Evolutionary conservation across 345 rosid species (phyloP).

Genomic region (Aegle marmelos): DNA sequence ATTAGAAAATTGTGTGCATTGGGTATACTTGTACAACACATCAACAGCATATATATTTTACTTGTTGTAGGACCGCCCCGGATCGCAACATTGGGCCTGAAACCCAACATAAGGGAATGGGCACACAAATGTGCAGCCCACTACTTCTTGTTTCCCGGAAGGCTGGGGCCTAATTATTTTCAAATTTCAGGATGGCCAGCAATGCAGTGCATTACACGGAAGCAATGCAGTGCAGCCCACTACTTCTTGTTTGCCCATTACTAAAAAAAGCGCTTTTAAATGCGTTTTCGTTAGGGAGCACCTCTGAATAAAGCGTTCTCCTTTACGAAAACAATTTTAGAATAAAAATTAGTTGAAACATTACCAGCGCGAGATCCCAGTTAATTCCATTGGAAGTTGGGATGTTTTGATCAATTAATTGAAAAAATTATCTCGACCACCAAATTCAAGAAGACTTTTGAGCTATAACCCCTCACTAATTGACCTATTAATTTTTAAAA

Average conservation of each 20-base stretch:
- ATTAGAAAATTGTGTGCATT: no score
- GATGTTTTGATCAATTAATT: conserved; percentile 7
- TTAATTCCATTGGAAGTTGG: neutral
- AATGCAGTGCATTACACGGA: neutral
- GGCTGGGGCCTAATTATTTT: neutral
- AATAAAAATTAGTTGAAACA: neutral
- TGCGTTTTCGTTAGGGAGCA: neutral
- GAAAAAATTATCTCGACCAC: neutral
- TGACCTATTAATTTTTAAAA: neutral
- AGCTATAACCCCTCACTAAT: neutral
- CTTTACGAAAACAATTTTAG: neutral
- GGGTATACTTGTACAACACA: no score
- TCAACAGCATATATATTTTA: neutral
- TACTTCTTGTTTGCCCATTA: no score
- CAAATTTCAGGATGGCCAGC: neutral
- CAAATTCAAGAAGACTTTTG: neutral
- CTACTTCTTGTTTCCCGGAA: neutral
- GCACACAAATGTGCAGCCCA: neutral
- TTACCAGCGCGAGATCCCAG: neutral
- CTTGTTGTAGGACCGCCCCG: neutral
- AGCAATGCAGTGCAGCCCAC: no score
- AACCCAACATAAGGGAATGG: neutral
- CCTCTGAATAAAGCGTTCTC: neutral
- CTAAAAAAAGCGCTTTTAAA: neutral
- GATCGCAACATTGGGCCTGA: neutral